Evolutionary conservation across 805 yeast genomes (phyloP).

Genomic region (Peterozyma xylosa): DNA sequence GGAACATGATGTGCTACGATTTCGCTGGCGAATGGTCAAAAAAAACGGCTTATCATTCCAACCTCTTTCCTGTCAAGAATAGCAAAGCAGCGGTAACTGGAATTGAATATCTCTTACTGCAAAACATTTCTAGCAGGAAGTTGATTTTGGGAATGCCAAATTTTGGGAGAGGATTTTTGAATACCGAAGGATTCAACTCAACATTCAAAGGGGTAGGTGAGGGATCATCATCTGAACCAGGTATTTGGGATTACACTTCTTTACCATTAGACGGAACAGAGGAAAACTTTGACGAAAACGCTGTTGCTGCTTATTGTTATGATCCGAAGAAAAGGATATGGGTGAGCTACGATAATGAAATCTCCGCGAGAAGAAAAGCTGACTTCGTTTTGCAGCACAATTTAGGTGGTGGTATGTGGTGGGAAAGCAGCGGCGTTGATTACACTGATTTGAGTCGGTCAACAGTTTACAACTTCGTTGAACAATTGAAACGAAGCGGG

Average conservation of each 20-base stretch:
- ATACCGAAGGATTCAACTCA: slow-evolving; percentile 31
- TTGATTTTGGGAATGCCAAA: slow-evolving; percentile 80
- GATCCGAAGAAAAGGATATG: slow-evolving; percentile 28
- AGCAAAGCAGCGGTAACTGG: slow-evolving; percentile 32
- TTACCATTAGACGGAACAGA: slow-evolving; percentile 37
- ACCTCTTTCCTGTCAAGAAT: slow-evolving; percentile 35
- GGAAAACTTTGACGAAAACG: slow-evolving; percentile 44
- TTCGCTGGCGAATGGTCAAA: slow-evolving; percentile 73
- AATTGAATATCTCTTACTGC: slow-evolving; percentile 26
- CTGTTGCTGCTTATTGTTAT: slow-evolving; percentile 50
- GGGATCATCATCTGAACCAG: slow-evolving; percentile 37
- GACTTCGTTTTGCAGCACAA: slow-evolving; percentile 36
- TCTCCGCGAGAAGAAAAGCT: slow-evolving; percentile 50
- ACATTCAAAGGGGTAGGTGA: slow-evolving; percentile 25
- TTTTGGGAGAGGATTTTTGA: slow-evolving; percentile 48
- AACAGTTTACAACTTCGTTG: slow-evolving; percentile 37
- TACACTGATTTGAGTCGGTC: slow-evolving; percentile 25
- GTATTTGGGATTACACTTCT: slow-evolving; percentile 46
- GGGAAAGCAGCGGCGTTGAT: slow-evolving; percentile 86
- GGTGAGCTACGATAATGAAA: slow-evolving; percentile 60
- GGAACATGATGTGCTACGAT: slow-evolving; percentile 93
- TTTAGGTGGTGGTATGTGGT: slow-evolving; percentile 87
- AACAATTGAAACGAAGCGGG: slow-evolving; percentile 16
- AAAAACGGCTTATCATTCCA: slow-evolving; percentile 60
- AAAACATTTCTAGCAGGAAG: slow-evolving; percentile 40